phyloP scores from a whole-genome alignment of 2,329 filamentous ascomycete species.

The Aspergillus sp. region DNA sequence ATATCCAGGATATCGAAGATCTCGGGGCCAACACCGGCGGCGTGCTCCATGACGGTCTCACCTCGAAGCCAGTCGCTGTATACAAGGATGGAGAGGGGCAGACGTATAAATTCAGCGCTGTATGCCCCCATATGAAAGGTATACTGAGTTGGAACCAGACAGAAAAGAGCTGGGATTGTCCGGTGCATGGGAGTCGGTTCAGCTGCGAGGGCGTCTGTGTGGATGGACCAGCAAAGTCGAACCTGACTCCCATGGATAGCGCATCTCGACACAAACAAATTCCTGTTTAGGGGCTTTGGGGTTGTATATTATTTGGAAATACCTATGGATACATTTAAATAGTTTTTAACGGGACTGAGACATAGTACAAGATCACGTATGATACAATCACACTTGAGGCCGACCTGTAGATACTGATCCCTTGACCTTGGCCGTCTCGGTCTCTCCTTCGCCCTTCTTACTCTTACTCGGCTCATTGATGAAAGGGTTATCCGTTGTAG shows the following conservation, averaged over 20 bases:
- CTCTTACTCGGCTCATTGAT: constrained; percentile 42
- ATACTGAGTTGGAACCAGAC: constrained; percentile 51
- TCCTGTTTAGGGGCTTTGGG: not conserved
- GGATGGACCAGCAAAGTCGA: constrained; percentile 35
- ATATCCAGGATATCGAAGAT: constrained; percentile 53
- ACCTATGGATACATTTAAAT: not conserved
- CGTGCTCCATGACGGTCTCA: constrained; percentile 43
- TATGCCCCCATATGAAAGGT: constrained; percentile 52
- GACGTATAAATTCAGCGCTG: constrained; percentile 45
- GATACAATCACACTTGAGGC: constrained; percentile 8
- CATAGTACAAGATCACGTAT: not conserved
- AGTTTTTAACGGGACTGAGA: too few species aligned
- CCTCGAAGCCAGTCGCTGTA: constrained; percentile 45
- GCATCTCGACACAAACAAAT: not conserved
- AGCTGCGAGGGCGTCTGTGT: constrained; percentile 37
- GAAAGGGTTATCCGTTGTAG: constrained; percentile 46
- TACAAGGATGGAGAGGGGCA: constrained; percentile 52
- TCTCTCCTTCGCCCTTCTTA: constrained; percentile 50
- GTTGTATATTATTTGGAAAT: not conserved
- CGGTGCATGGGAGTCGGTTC: constrained; percentile 41
- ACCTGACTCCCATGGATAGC: constrained; percentile 20
- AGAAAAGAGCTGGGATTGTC: constrained; percentile 52
- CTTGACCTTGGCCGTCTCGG: constrained; percentile 49
- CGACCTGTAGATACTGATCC: constrained; percentile 40
- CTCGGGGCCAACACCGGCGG: constrained; percentile 45